Conservation (phyloP, 441 rosid genomes). For the Isatis lusitanica region DNA sequence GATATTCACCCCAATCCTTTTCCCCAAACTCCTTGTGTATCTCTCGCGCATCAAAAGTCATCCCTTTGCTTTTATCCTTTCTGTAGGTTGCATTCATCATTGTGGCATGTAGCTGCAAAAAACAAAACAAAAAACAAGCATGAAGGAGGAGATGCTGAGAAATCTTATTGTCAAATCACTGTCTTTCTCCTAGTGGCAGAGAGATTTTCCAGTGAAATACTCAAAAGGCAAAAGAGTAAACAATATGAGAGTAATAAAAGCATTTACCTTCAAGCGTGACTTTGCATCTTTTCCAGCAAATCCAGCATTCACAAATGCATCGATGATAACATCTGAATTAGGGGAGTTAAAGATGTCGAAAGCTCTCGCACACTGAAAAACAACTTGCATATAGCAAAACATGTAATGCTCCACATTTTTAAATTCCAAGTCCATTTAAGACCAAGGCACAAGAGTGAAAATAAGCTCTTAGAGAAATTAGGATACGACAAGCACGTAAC, state of each 20-base stretch:
- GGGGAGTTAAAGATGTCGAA: constrained; percentile 41
- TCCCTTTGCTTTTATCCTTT: constrained; percentile 35
- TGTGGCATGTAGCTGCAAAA: constrained; percentile 79
- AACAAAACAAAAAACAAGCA: background rate
- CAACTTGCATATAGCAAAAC: background rate
- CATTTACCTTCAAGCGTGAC: constrained; percentile 62
- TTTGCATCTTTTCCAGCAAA: constrained; percentile 74
- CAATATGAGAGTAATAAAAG: background rate
- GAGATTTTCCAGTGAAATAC: background rate
- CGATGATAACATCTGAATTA: constrained; percentile 64
- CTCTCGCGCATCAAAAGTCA: constrained; percentile 63
- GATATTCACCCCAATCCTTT: constrained; percentile 80
- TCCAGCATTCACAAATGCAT: constrained; percentile 76
- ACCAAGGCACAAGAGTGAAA: background rate
- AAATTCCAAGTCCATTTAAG: background rate
- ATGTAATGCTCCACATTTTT: background rate
- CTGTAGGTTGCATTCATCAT: constrained; percentile 71
- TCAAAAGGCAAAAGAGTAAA: background rate
- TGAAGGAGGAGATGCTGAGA: background rate
- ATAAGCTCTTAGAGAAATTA: constrained; percentile 6
- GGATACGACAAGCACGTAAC: constrained; percentile 79
- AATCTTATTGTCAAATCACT: background rate
- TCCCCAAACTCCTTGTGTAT: constrained; percentile 62
- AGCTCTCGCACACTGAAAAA: background rate
- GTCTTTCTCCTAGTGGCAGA: background rate